phyloP scores from a whole-genome alignment of 2,329 filamentous ascomycete genomes.

The Coniochaeta sp. region DNA sequence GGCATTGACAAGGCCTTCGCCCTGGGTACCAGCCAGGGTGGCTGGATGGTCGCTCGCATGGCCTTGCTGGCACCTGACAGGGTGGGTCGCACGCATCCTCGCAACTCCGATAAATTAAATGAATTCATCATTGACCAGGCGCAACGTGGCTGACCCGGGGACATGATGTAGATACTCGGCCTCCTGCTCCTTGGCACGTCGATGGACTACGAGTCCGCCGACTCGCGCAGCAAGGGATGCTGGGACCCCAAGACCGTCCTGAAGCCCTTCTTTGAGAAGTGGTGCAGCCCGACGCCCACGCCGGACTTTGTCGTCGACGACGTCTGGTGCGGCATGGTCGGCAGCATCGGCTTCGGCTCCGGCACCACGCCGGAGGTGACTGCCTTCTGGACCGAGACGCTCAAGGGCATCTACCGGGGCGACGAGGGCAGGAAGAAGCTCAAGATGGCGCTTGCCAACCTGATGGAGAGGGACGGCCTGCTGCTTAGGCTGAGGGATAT shows the following conservation, averaged over 20 bases:
- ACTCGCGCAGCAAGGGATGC: constrained; percentile 35
- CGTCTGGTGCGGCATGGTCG: constrained; percentile 36
- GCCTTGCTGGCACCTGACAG: constrained; percentile 38
- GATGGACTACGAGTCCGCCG: constrained; percentile 43
- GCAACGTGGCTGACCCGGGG: neutral
- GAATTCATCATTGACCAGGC: no score
- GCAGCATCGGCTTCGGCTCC: constrained; percentile 36
- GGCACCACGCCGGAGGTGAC: constrained; percentile 25
- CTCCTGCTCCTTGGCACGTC: constrained; percentile 41
- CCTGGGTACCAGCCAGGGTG: constrained; percentile 44
- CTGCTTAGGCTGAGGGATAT: constrained; percentile 36
- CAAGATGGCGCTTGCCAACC: constrained; percentile 33
- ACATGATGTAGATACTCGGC: constrained; percentile 32
- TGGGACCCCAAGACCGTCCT: constrained; percentile 39
- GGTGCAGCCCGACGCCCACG: constrained; percentile 28
- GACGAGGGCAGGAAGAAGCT: constrained; percentile 42
- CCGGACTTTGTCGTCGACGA: constrained; percentile 40
- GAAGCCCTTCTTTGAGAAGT: constrained; percentile 32
- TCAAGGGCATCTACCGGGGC: constrained; percentile 38
- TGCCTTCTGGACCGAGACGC: constrained; percentile 36
- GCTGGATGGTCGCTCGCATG: constrained; percentile 43
- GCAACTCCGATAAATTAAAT: no score
- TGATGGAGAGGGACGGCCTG: constrained; percentile 40
- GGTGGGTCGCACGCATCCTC: constrained; percentile 18
- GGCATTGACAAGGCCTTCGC: constrained; percentile 39